phyloP scores from a whole-genome alignment of 129 eudicot species.

The Flaveria robusta region DNA sequence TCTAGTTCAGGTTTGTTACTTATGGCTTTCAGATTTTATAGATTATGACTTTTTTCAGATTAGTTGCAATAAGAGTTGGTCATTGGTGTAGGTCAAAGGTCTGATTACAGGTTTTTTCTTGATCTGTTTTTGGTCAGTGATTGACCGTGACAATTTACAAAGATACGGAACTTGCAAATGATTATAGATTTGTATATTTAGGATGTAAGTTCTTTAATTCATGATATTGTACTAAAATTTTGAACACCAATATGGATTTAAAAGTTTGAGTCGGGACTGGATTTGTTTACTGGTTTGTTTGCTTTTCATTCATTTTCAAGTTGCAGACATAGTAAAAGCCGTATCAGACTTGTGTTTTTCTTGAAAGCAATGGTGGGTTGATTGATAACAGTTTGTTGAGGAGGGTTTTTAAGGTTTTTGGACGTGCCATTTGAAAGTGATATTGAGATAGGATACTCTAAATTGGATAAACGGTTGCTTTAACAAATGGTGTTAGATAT shows the following conservation, averaged over 20 bases:
- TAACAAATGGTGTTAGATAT: background rate
- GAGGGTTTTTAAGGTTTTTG: background rate
- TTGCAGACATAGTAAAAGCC: no score
- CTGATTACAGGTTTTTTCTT: no score
- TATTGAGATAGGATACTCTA: background rate
- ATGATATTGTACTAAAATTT: no score
- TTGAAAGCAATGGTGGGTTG: background rate
- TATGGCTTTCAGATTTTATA: background rate
- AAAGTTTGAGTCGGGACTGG: no score
- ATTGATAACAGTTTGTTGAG: background rate
- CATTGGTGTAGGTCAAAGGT: constrained; percentile 10
- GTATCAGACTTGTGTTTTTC: no score
- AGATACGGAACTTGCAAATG: no score
- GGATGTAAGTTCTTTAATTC: background rate
- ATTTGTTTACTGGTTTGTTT: no score
- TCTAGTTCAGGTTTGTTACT: constrained; percentile 68
- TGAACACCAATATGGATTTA: no score
- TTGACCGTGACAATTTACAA: background rate
- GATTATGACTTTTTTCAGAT: background rate
- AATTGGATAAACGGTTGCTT: background rate
- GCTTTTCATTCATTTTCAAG: no score
- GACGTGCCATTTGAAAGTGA: background rate
- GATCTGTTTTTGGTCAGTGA: constrained; percentile 7
- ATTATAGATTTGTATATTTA: background rate
- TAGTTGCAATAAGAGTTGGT: background rate